Evolutionary conservation across 2,329 filamentous ascomycete species (phyloP), one percentile per base, ranked within the genome.

Genomic region (Colletotrichum tanaceti): DNA sequence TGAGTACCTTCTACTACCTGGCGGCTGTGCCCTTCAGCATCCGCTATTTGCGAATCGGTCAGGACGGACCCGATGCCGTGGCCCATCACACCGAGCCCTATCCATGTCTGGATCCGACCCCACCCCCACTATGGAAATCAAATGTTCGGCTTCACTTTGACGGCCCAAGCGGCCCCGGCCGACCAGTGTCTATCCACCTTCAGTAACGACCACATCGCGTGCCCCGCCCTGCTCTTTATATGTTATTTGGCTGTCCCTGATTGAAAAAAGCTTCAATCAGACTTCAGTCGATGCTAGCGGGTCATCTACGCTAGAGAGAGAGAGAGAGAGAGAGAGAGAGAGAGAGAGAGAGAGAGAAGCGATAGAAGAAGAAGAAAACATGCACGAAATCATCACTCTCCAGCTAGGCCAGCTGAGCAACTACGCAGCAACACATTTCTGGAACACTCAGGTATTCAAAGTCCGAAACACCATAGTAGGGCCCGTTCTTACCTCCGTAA

Each of bases 331-430:
- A 24, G 24, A 24, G 24, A 24, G 24, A 24, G 24, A 24, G 24
- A 24, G 24, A 24, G 24, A 24, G 24, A 24, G 24, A 24, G 24
- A 24, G 24, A n/a, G 28, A 32, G 28, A 35, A 10, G 32, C 32
- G 32, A 35, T 35, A 35, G 32, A 35, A 35, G 32, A 35, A 35
- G 32, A 35, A 35, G 32, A 16, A 39, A 71, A 32, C 4, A 98
- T 99, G 96, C 93, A 94, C 80, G 96, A 99, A 81, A 93, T 98
- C 70, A 85, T 99, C 70, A 98, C 95, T 0, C 84, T 99, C 53
- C 96, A 99, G 84, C 89, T 98, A 69, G 96, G 96, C 50, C 91
- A 97, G 77, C 90, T 92, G 77, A 94, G 92, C 78, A 99, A 99
- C 79, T 97, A 98, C 75, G 83, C 97, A 24, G 94, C 92, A 38